Evolutionary conservation across 768 basidiomycete species (phyloP), one percentile per base, ranked within the genome.

Genomic region (Suillus sp.): DNA sequence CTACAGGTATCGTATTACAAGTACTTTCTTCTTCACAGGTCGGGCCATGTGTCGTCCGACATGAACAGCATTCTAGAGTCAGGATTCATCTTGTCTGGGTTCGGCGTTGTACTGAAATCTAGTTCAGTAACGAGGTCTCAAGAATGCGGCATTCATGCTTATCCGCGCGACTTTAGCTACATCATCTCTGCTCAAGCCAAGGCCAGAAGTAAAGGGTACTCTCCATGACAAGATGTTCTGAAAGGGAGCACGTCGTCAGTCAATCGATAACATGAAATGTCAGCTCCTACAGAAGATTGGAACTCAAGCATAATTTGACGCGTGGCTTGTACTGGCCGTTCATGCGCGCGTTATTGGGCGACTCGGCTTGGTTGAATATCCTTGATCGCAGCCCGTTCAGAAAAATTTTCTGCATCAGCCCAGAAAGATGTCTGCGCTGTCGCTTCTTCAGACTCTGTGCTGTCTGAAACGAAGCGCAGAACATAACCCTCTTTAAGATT

Each of bases 121-220:
- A n/a, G 9, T n/a, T 43, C 43, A 43, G 9, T 43, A 20, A 43
- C 43, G 43, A 43, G 43, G 43, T 43, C 43, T 43, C 43, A n/a
- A 11, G n/a, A 43, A 43, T 43, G 43, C 43, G 10, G 43, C 20
- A 43, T 43, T 68, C 79, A 92, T 79, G 58, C 92, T 83, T 84
- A 86, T 86, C 65, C 80, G 73, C 1, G 86, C 90, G n/a, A 93
- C 76, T 20, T 68, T 71, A 57, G 66, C 72, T 5, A 94, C 82
- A 66, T 92, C 85, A 0, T 73, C 77, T 65, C 88, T 82, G 1
- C 77, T 77, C 53, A 94, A 74, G 1, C 90, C 92, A 2, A 95
- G 79, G 3, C 93, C 59, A 94, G 78, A 38, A 95, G 83, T 6
- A 94, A 77, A 0, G 92, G 91, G 66, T 95, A 95, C 73, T 95